Percentiles rank a stretch among this genome's conserved stretches.
Conservation (phyloP, 2,329 filamentous ascomycete species). For the Phoma sp. region DNA sequence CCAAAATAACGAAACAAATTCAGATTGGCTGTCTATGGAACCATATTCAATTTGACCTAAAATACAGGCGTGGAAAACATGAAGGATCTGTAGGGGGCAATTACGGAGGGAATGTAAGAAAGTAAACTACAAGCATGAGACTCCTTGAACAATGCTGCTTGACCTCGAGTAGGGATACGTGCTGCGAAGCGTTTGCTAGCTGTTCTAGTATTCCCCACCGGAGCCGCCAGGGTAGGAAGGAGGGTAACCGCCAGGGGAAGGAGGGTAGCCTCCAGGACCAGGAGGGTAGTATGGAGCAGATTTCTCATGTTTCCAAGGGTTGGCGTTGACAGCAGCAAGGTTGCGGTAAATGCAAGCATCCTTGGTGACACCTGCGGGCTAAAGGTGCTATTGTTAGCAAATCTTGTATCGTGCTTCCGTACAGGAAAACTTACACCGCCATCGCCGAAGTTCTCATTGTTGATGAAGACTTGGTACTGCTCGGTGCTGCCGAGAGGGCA, state of each 20-base stretch:
- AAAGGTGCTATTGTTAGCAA: conserved; percentile 1
- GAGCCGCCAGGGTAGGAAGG: background rate
- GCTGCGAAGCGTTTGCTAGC: conserved; percentile 5
- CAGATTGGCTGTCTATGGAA: conserved; percentile 18
- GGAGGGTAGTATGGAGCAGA: conserved; percentile 15
- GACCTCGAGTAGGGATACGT: conserved; percentile 15
- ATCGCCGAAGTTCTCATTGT: conserved; percentile 31
- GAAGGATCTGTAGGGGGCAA: conserved; percentile 18
- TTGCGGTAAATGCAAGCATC: conserved; percentile 10
- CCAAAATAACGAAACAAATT: background rate
- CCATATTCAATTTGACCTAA: conserved; percentile 24
- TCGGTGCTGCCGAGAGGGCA: conserved; percentile 32
- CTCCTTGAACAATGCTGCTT: conserved; percentile 21
- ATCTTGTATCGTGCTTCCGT: background rate
- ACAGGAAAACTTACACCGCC: conserved; percentile 14
- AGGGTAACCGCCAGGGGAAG: conserved; percentile 1
- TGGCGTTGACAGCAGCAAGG: conserved; percentile 32
- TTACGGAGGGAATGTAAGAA: conserved; percentile 23
- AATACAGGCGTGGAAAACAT: conserved; percentile 21
- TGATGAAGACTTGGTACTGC: conserved; percentile 40
- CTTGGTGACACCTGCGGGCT: conserved; percentile 27
- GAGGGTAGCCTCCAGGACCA: conserved; percentile 3
- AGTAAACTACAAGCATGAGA: conserved; percentile 17
- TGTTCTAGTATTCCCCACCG: conserved; percentile 1
- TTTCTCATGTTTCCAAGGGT: conserved; percentile 20